These are phyloP conservation scores for Fusarium redolens DNA, from an alignment of 2,329 filamentous ascomycete genomes.

Conservation along the genomic window DNA sequence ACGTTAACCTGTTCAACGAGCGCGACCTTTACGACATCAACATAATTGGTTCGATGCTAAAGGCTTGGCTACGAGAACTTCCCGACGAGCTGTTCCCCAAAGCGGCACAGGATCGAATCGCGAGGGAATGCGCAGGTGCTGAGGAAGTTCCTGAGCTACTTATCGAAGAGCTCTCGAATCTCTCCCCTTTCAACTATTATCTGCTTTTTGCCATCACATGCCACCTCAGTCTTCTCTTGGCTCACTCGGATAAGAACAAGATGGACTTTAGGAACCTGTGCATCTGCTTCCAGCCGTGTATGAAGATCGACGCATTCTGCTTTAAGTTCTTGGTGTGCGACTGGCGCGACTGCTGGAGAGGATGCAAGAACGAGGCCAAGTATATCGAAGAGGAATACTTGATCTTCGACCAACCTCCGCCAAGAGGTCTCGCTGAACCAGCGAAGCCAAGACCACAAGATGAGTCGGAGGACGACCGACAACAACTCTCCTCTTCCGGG, in stretches of 20 bases:
- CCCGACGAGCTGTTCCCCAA: conserved; percentile 95
- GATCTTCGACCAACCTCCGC: conserved; percentile 68
- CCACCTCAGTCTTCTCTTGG: conserved; percentile 90
- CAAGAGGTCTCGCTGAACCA: conserved; percentile 58
- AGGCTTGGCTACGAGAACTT: conserved; percentile 94
- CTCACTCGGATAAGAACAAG: conserved; percentile 95
- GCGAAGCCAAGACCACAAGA: conserved; percentile 45
- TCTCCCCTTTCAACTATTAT: conserved; percentile 98
- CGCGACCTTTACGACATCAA: conserved; percentile 94
- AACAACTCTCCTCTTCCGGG: conserved; percentile 68
- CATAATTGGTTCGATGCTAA: conserved; percentile 95
- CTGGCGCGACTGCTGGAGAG: conserved; percentile 97
- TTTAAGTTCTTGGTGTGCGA: conserved; percentile 96
- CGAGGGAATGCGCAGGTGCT: conserved; percentile 81
- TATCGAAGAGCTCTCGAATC: conserved; percentile 89
- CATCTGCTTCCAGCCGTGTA: conserved; percentile 96
- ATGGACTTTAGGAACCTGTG: conserved; percentile 97
- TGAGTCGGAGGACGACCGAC: conserved; percentile 40
- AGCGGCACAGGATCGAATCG: conserved; percentile 80
- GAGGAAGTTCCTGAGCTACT: conserved; percentile 86
- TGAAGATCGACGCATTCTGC: conserved; percentile 95
- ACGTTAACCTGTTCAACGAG: conserved; percentile 91
- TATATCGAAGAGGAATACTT: conserved; percentile 78
- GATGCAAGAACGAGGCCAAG: conserved; percentile 88
- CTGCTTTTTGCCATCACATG: conserved; percentile 97